Percentiles rank a stretch among this genome's conserved stretches.
phyloP scores from a whole-genome alignment of 2,329 filamentous ascomycete species.

The Alternaria sp. region DNA sequence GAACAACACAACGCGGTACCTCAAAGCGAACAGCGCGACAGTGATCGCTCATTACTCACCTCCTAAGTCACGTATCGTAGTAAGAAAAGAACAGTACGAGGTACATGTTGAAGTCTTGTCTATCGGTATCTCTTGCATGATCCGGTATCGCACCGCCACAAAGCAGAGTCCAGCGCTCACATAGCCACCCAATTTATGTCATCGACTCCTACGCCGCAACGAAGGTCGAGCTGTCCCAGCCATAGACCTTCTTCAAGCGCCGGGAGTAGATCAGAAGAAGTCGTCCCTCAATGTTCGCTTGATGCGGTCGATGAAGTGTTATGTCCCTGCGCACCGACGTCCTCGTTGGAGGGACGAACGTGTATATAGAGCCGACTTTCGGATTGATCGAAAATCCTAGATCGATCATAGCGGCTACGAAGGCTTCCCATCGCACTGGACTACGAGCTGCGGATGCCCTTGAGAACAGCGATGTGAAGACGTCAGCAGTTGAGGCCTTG shows the following conservation, averaged over 20 bases:
- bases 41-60: not conserved
- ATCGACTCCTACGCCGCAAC: not conserved
- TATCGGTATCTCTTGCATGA: not conserved
- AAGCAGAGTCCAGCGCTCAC: not conserved
- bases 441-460: constrained; percentile 31
- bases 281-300: constrained; percentile 23
- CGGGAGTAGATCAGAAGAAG: constrained; percentile 17
- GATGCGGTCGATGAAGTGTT: constrained; percentile 29
- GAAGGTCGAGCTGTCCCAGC: constrained; percentile 25
- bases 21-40: not conserved
- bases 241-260: constrained; percentile 22
- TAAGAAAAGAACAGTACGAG: too few relatives aligned
- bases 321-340: constrained; percentile 6
- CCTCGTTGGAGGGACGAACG: constrained; percentile 20
- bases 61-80: too few relatives aligned
- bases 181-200: not conserved
- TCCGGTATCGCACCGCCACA: not conserved
- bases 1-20: not conserved
- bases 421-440: constrained; percentile 28
- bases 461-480: constrained; percentile 50
- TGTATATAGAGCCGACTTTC: constrained; percentile 26
- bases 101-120: too few relatives aligned
- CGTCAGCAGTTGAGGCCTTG: constrained; percentile 48
- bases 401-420: constrained; percentile 25
- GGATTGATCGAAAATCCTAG: constrained; percentile 22